Conservation (phyloP, 2,329 filamentous ascomycete genomes). For the Davidsoniella australis region DNA sequence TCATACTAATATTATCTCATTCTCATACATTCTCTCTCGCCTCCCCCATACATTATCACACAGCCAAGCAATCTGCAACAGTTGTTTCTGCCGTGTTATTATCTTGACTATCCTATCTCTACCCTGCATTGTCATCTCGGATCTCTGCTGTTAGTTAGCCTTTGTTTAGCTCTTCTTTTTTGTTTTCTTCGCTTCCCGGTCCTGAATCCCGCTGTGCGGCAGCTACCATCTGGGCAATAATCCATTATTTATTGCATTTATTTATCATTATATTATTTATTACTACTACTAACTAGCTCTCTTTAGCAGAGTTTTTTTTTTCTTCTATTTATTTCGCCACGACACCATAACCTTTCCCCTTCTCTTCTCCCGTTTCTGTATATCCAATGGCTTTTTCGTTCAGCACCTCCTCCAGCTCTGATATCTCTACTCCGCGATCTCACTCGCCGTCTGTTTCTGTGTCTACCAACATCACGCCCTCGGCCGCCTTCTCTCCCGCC, state of each 20-base stretch:
- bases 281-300: background rate
- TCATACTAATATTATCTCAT: background rate
- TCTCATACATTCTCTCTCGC: background rate
- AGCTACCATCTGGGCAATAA: background rate
- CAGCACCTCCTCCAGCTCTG: conserved; percentile 30
- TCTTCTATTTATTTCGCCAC: background rate
- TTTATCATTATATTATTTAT: background rate
- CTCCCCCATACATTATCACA: no score
- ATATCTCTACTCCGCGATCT: conserved; percentile 38
- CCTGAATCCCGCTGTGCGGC: conserved; percentile 5
- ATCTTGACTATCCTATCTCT: no score
- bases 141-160: background rate
- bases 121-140: no score
- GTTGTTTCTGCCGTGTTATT: no score
- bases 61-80: no score
- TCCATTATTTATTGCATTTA: conserved; percentile 1
- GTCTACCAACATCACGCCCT: background rate
- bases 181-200: background rate
- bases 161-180: background rate
- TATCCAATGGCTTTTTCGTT: conserved; percentile 14
- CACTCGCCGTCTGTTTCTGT: conserved; percentile 22
- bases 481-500: conserved; percentile 18
- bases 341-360: background rate
- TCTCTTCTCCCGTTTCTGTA: background rate
- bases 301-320: background rate